Percentiles rank a stretch among this genome's conserved stretches.
These are phyloP conservation scores for Bertia moriformis DNA, from an alignment of 2,329 filamentous ascomycete species.

Conservation along the genomic window DNA sequence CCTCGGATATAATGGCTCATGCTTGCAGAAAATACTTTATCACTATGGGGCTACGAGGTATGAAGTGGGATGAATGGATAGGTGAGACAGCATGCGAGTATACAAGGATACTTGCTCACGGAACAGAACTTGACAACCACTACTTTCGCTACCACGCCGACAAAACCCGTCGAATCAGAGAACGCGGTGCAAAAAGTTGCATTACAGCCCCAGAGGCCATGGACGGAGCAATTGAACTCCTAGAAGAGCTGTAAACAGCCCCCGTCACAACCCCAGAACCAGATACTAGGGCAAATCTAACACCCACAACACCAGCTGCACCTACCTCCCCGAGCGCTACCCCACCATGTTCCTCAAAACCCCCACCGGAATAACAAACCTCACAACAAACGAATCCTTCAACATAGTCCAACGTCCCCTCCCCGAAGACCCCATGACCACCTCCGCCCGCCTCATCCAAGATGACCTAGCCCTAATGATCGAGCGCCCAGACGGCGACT, in stretches of 20 bases:
- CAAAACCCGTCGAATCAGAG: slow-evolving; percentile 53
- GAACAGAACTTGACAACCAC: slow-evolving; percentile 61
- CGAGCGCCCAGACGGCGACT: slow-evolving; percentile 60
- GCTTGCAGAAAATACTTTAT: slow-evolving; percentile 46
- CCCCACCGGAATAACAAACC: slow-evolving; percentile 51
- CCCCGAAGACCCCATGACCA: slow-evolving; percentile 65
- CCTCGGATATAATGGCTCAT: neutral
- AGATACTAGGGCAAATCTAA: neutral
- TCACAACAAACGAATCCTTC: slow-evolving; percentile 58
- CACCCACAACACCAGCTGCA: slow-evolving; percentile 9
- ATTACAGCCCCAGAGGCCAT: slow-evolving; percentile 55
- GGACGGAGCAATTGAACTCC: slow-evolving; percentile 58
- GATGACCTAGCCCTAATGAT: slow-evolving; percentile 79
- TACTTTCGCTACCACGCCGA: slow-evolving; percentile 59
- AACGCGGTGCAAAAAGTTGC: slow-evolving; percentile 55
- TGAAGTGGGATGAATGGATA: slow-evolving; percentile 65
- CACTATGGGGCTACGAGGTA: slow-evolving; percentile 62
- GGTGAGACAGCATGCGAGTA: slow-evolving; percentile 10
- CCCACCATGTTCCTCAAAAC: slow-evolving; percentile 55
- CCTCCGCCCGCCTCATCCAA: slow-evolving; percentile 57
- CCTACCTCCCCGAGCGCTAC: slow-evolving; percentile 63
- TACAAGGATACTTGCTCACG: slow-evolving; percentile 4
- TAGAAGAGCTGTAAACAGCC: slow-evolving; percentile 48
- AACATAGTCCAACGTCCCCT: slow-evolving; percentile 51
- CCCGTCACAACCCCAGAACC: slow-evolving; percentile 1